Base-by-base conservation (phyloP, 768 basidiomycete species). In the Boletus rufocinnamomeus region DNA sequence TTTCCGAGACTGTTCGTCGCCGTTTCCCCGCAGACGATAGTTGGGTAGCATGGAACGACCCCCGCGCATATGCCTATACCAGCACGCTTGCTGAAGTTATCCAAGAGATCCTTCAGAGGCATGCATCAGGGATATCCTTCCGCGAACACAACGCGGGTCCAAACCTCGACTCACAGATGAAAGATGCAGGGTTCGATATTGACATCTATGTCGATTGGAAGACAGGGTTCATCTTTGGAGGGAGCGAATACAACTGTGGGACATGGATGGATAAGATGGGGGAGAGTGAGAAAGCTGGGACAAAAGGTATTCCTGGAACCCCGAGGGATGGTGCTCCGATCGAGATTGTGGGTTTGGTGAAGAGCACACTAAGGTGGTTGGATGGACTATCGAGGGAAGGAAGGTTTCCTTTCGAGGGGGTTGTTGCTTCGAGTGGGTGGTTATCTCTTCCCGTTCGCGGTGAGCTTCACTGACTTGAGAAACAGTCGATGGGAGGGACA, bases 201-300 rank as follows among this genome's bases (percentile, higher is more conserved):
- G 84, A 93, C 67, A 89, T 98, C 62, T 75, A 84, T 27, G 95
- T 98, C n/a, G 95, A 99, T 72, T 99, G 97, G 97, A 79, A 82
- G 63, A 98, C 93, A 1, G 97, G 97, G 2, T 72, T 98, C 59
- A 84, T 96, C 63, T 79, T 85, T 58, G 97, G 97, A 28, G 97
- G 97, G 9, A 98, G 86, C 72, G 75, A 76, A 55, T 74, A 81
- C 66, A 96, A 96, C 66, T 95, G 94, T 69, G 94, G 94, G 13
- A 95, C 94, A 1, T 96, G 94, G 94, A 94, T 94, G 94, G 94
- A 96, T 77, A 96, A 96, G 82, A 95, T 95, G 93, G 97, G 97
- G 45, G 94, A 96, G 69, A 94, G 91, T 3, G 79, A 78, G 58
- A 91, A 86, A 65, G 96, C 97, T 5, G 93, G 94, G 2, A 98